Evolutionary conservation across 2,329 filamentous ascomycete species (phyloP), one percentile per base, ranked within the genome.

Genomic region (Ophiostoma sp.): DNA sequence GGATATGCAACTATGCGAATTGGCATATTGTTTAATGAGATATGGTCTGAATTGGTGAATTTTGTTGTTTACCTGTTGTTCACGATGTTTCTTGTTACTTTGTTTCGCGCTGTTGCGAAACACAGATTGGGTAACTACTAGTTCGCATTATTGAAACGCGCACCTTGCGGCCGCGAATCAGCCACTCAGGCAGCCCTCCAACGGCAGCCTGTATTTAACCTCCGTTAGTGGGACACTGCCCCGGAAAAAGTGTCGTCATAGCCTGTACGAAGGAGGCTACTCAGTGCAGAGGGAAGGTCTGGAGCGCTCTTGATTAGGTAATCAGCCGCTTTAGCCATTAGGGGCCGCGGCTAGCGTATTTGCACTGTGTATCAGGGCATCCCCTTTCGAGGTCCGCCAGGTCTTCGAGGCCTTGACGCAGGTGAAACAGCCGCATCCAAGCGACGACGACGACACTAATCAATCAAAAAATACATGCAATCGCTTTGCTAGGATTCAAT

Each of bases 201-300:
- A 17, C 44, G 23, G 23, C 52, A 23, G 52, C 52, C 52, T 57
- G 52, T 57, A 57, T 27, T 27, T 27, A 57, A 31, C 27, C 4
- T 27, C 52, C 52, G n/a, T 57, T 57, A 57, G 52, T 31, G 23
- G 57, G 57, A 62, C n/a, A 62, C 10, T 62, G 57, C 57, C 57
- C 57, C 57, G 27, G 57, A 62, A 62, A 33, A 11, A 62, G 57
- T 62, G 57, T 62, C 57, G 57, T 62, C 57, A 62, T 62, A 62
- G 57, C 57, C 57, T 62, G 57, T 33, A 33, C 27, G 57, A 13
- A 4, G 10, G 39, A 41, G 13, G 39, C 39, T 41, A 41, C 39
- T 13, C 11, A 11, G 39, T 11, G 13, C 4, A 4, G 13, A 41
- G 39, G 10, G 6, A 4, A 15, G 27, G 23, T 62, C 27, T 62